Evolutionary conservation across 352 stramenopile species (phyloP), one percentile per base, ranked within the genome.

Genomic region (Ophiocytium majus): DNA sequence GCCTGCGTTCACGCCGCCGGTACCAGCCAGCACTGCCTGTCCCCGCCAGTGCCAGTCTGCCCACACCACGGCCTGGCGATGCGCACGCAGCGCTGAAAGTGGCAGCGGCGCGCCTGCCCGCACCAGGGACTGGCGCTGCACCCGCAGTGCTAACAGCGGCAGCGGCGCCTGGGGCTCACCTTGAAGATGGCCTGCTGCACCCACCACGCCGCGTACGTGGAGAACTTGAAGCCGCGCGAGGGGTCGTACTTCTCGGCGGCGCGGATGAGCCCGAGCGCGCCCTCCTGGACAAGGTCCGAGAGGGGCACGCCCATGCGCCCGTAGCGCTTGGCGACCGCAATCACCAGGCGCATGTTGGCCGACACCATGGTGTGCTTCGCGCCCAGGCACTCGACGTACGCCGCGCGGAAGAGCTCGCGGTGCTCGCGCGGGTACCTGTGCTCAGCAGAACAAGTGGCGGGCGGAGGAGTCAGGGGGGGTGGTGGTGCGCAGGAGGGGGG

Each of bases 191-290:
- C 85, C 86, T 95, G 92, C 80, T 94, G 92, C 78, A 96, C 94
- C 93, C 93, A 96, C 92, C 92, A 96, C 9, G 92, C 93, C 17
- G 92, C 92, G 86, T 96, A 96, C 10, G 93, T 95, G 49, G 89
- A 93, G 83, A 96, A 94, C 63, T 92, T 91, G 82, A 95, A 96
- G 23, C 93, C 93, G 28, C 88, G 82, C 82, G 93, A 90, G 0
- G 92, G 92, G 86, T 96, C 92, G 82, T 94, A 96, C 85, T 95
- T 95, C 86, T 96, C 93, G 19, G 90, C 92, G 1, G 93, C 93
- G 37, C 91, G 85, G 19, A 92, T 93, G 1, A 96, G 85, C 32
- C 93, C 93, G 1, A 95, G 79, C 34, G 91, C 93, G 43, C 93
- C 93, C 79, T 96, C 92, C 87, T 96, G 93, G 35, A 91, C 89